Conservation (phyloP, 78 protist genomes). For the Cavenderia fasciculata region DNA sequence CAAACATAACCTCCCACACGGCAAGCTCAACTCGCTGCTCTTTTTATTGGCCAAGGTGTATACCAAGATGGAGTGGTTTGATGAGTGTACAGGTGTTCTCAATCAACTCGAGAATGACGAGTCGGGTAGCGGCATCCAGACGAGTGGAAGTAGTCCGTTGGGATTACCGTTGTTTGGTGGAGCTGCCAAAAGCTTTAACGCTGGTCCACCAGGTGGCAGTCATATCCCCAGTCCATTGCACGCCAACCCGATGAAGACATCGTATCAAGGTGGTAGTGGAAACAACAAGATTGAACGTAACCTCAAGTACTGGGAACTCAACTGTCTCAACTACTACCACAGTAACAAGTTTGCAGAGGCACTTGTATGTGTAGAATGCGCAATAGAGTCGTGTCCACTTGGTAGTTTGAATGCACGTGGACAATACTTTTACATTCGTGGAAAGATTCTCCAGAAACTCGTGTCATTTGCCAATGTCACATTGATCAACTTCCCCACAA, state of each 20-base stretch:
- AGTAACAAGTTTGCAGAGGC: slow-evolving; percentile 51
- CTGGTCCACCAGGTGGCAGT: neutral
- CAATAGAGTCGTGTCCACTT: slow-evolving; percentile 60
- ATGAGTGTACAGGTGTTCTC: slow-evolving; percentile 15
- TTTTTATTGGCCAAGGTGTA: slow-evolving; percentile 61
- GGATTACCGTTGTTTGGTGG: too few relatives aligned
- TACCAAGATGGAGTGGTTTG: slow-evolving; percentile 75
- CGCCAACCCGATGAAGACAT: neutral
- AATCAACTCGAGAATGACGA: slow-evolving; percentile 67
- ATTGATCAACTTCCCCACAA: slow-evolving; percentile 60
- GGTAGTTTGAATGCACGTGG: slow-evolving; percentile 50
- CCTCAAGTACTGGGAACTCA: slow-evolving; percentile 64
- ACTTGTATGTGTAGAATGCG: slow-evolving; percentile 65
- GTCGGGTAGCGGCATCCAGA: neutral
- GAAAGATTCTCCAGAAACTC: slow-evolving; percentile 68
- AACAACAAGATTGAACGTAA: slow-evolving; percentile 48
- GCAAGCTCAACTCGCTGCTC: slow-evolving; percentile 48
- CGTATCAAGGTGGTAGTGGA: slow-evolving; percentile 23
- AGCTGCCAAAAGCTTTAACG: too few relatives aligned
- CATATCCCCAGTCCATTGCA: too few relatives aligned
- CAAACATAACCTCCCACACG: slow-evolving; percentile 62
- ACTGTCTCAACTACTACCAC: slow-evolving; percentile 55
- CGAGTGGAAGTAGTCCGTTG: neutral
- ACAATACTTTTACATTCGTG: slow-evolving; percentile 75
- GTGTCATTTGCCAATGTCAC: slow-evolving; percentile 61